Evolutionary conservation across 805 yeast species (phyloP).

Genomic region (Starmerella potacharoeniae): DNA sequence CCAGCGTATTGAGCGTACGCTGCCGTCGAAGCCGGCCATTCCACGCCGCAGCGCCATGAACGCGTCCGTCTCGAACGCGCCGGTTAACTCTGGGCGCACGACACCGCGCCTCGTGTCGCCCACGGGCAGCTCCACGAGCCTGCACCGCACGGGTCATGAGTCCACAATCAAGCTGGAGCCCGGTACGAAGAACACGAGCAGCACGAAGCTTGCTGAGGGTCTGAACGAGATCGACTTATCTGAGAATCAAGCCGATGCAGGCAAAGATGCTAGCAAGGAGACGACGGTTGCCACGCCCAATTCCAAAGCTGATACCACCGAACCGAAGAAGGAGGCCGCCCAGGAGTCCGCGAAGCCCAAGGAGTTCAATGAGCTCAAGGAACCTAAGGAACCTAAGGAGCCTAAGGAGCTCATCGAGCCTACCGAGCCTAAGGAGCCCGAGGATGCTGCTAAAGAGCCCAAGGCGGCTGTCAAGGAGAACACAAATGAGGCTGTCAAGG

Average conservation of each 20-base stretch:
- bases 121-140: slow-evolving; percentile 9
- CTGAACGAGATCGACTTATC: slow-evolving; percentile 15
- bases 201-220: neutral
- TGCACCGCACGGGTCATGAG: slow-evolving; percentile 4
- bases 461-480: neutral
- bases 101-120: slow-evolving; percentile 21
- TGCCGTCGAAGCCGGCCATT: slow-evolving; percentile 6
- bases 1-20: slow-evolving; percentile 32
- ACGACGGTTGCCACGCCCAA: neutral
- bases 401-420: neutral
- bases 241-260: neutral
- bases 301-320: neutral
- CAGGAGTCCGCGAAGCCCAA: neutral
- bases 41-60: slow-evolving; percentile 10
- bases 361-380: neutral
- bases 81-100: slow-evolving; percentile 16
- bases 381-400: neutral
- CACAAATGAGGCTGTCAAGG: neutral
- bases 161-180: neutral
- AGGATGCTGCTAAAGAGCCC: neutral
- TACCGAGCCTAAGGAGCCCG: neutral
- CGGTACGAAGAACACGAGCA: neutral
- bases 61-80: slow-evolving; percentile 17
- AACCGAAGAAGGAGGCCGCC: neutral
- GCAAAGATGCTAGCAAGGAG: neutral